phyloP scores from a whole-genome alignment of 805 yeast species.

The Candida chauliodis region DNA sequence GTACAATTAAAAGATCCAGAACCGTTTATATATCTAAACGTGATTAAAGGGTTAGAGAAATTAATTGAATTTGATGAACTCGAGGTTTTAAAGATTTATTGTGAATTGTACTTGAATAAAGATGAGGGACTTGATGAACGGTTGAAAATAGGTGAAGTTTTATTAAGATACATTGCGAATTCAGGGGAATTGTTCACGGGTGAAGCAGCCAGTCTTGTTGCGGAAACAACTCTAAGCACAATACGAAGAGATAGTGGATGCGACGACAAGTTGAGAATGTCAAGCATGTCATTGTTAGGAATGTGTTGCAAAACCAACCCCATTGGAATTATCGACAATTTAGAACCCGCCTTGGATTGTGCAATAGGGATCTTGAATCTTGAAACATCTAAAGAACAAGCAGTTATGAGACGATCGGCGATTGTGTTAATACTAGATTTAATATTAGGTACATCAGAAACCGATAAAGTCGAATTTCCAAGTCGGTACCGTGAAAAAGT shows the following conservation, averaged over 20 bases:
- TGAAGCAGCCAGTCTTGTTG: conserved; percentile 37
- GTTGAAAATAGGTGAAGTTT: conserved; percentile 80
- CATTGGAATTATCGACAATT: conserved; percentile 42
- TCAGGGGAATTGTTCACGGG: conserved; percentile 50
- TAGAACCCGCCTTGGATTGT: conserved; percentile 67
- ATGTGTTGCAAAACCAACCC: conserved; percentile 59
- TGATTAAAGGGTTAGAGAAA: conserved; percentile 71
- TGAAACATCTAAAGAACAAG: conserved; percentile 44
- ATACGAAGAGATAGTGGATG: conserved; percentile 31
- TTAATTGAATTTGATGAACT: conserved; percentile 46
- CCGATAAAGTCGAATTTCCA: conserved; percentile 51
- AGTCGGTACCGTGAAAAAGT: conserved; percentile 43
- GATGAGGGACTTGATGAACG: conserved; percentile 54
- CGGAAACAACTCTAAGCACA: conserved; percentile 38
- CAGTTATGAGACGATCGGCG: conserved; percentile 72
- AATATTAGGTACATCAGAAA: conserved; percentile 41
- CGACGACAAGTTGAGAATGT: conserved; percentile 72
- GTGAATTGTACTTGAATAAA: conserved; percentile 33
- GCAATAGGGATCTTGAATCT: conserved; percentile 68
- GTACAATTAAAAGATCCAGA: conserved; percentile 71
- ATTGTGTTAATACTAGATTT: conserved; percentile 65
- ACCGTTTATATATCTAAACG: conserved; percentile 82
- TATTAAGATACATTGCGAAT: conserved; percentile 53
- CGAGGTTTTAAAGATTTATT: conserved; percentile 33
- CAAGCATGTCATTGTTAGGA: conserved; percentile 85